phyloP scores from a whole-genome alignment of 1,284 basidiomycete species.

The Neolentinus lepideus region DNA sequence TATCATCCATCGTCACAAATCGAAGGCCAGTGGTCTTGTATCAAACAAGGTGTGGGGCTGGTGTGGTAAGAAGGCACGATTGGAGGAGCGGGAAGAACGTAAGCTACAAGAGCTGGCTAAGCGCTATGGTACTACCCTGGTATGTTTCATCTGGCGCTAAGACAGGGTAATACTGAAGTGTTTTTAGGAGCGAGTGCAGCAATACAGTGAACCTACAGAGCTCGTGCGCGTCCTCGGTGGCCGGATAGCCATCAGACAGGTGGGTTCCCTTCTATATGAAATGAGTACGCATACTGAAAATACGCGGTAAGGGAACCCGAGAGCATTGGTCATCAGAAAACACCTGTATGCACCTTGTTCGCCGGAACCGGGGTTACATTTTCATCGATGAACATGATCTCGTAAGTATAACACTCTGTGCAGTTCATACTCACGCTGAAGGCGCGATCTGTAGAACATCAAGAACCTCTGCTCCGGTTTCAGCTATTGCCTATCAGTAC shows the following conservation, averaged over 20 bases:
- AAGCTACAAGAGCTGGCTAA: conserved; percentile 65
- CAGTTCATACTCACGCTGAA: no score
- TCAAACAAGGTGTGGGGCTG: conserved; percentile 68
- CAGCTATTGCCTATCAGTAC: conserved; percentile 65
- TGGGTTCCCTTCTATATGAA: conserved; percentile 20
- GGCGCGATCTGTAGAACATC: conserved; percentile 34
- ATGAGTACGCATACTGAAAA: conserved; percentile 6
- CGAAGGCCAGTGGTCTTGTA: conserved; percentile 55
- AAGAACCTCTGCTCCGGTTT: conserved; percentile 73
- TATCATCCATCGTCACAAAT: conserved; percentile 62
- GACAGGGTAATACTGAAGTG: conserved; percentile 1
- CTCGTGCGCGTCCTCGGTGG: conserved; percentile 60
- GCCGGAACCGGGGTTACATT: conserved; percentile 40
- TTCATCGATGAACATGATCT: conserved; percentile 70
- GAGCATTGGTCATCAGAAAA: conserved; percentile 72
- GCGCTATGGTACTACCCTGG: conserved; percentile 58
- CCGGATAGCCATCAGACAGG: conserved; percentile 61
- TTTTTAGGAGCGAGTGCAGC: conserved; percentile 40
- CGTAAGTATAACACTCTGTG: conserved; percentile 29
- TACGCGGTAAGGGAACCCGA: conserved; percentile 46
- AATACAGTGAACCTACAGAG: conserved; percentile 55
- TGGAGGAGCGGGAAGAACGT: conserved; percentile 50
- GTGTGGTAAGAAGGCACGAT: conserved; percentile 46
- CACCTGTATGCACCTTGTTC: conserved; percentile 70
- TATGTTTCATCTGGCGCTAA: conserved; percentile 23